Conservation (phyloP, 768 basidiomycete genomes). For the Psilocybe subaeruginosa region DNA sequence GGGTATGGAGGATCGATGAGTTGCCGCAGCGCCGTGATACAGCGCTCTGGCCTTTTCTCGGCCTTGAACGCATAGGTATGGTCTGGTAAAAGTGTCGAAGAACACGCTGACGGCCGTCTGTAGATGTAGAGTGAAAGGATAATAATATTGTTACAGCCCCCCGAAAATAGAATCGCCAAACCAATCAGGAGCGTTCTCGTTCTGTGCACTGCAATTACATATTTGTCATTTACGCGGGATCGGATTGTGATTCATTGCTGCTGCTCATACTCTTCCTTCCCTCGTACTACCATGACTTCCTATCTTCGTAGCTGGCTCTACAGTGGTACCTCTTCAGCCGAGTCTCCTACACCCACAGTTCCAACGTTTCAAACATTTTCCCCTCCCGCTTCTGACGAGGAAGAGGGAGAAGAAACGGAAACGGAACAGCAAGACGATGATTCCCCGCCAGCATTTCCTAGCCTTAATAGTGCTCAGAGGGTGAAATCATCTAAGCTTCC, state of each 20-base stretch:
- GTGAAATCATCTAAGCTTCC: conserved; percentile 35
- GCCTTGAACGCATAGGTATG: too few relatives aligned
- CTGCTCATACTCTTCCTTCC: background rate
- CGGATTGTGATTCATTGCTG: background rate
- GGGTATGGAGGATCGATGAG: too few relatives aligned
- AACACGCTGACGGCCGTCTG: too few relatives aligned
- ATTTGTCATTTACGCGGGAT: background rate
- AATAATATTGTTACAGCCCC: too few relatives aligned
- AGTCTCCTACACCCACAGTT: conserved; percentile 24
- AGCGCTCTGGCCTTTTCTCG: too few relatives aligned
- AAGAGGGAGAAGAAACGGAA: conserved; percentile 37
- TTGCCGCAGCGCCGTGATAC: too few relatives aligned
- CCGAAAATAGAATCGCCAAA: background rate
- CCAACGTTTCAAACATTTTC: conserved; percentile 41
- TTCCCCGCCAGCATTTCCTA: conserved; percentile 74
- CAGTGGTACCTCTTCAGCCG: conserved; percentile 33
- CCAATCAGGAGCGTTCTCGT: background rate
- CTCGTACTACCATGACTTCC: conserved; percentile 47
- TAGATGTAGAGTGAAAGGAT: too few relatives aligned
- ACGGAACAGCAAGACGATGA: conserved; percentile 51
- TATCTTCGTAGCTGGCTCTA: conserved; percentile 65
- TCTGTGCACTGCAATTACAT: background rate
- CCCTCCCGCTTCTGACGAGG: conserved; percentile 46
- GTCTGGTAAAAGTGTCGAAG: too few relatives aligned
- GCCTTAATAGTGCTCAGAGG: conserved; percentile 72